phyloP scores from a whole-genome alignment of 306 rosid species.

The Pyrus bretschneideri region DNA sequence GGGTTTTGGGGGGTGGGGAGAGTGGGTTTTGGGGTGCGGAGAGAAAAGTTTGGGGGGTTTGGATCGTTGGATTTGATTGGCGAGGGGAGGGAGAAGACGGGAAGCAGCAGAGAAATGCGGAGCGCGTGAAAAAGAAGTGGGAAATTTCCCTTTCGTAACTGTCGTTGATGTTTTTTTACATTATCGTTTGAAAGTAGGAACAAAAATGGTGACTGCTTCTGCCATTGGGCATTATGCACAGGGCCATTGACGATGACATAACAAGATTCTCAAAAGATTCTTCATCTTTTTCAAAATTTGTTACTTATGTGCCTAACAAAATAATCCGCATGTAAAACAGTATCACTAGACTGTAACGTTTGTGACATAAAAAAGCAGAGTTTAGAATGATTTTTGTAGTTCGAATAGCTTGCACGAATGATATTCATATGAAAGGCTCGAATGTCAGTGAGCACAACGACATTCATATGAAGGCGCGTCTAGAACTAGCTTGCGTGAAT shows the following conservation, averaged over 20 bases:
- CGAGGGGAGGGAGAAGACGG: not conserved
- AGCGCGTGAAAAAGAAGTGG: not conserved
- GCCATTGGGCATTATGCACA: not conserved
- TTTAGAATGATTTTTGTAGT: no score
- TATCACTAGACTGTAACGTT: fast-evolving
- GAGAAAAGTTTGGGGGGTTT: not conserved
- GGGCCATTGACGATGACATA: not conserved
- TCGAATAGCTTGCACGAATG: no score
- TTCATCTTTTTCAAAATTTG: not conserved
- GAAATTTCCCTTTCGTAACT: not conserved
- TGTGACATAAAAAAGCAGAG: no score
- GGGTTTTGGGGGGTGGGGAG: not conserved
- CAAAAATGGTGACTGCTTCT: not conserved
- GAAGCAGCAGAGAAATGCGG: not conserved
- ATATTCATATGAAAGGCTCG: no score
- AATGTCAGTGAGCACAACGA: no score
- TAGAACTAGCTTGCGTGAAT: no score
- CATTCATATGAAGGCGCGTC: no score
- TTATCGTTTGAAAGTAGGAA: not conserved
- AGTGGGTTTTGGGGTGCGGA: not conserved
- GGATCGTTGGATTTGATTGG: not conserved
- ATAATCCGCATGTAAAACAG: no score
- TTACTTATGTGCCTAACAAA: not conserved
- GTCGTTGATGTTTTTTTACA: not conserved
- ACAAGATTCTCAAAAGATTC: not conserved